Evolutionary conservation across 768 basidiomycete species (phyloP).

Genomic region (Tremella fuciformis): DNA sequence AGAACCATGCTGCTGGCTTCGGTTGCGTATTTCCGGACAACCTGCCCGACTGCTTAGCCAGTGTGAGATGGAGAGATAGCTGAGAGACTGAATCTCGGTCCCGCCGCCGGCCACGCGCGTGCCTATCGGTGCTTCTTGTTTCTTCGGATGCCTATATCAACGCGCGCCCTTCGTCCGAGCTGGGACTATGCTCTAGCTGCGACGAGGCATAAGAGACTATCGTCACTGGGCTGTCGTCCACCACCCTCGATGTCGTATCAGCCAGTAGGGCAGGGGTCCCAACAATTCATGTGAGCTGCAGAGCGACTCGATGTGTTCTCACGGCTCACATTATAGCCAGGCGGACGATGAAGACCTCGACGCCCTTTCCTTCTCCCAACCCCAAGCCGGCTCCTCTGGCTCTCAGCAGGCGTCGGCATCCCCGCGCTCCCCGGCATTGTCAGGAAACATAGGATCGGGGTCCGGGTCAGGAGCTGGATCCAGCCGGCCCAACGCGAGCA

Average conservation of each 20-base stretch:
- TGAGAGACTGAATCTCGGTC: too few species aligned
- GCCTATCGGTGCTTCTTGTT: too few species aligned
- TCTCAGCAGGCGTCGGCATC: slow-evolving; percentile 15
- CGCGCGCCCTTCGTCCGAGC: too few species aligned
- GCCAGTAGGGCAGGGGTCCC: slow-evolving; percentile 17
- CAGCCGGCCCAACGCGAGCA: slow-evolving; percentile 16
- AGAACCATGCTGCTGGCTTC: slow-evolving; percentile 69
- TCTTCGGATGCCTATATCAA: too few species aligned
- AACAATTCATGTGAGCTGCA: slow-evolving; percentile 38
- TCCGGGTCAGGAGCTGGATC: not conserved
- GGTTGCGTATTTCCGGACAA: too few species aligned
- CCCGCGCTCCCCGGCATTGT: slow-evolving; percentile 13
- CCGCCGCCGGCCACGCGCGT: too few species aligned
- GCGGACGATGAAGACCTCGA: slow-evolving; percentile 52
- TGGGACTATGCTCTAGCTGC: too few species aligned
- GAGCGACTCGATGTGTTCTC: not conserved
- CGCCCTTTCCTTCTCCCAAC: slow-evolving; percentile 45
- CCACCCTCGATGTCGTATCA: slow-evolving; percentile 30
- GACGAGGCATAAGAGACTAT: too few species aligned
- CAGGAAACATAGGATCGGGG: slow-evolving; percentile 41
- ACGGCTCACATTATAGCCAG: slow-evolving; percentile 33
- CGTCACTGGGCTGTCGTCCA: not conserved
- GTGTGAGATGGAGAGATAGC: too few species aligned
- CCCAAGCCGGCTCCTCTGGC: slow-evolving; percentile 13
- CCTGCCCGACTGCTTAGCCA: too few species aligned